Conservation (phyloP, 148 eudicot genomes). For the Heliosperma pusillum region DNA sequence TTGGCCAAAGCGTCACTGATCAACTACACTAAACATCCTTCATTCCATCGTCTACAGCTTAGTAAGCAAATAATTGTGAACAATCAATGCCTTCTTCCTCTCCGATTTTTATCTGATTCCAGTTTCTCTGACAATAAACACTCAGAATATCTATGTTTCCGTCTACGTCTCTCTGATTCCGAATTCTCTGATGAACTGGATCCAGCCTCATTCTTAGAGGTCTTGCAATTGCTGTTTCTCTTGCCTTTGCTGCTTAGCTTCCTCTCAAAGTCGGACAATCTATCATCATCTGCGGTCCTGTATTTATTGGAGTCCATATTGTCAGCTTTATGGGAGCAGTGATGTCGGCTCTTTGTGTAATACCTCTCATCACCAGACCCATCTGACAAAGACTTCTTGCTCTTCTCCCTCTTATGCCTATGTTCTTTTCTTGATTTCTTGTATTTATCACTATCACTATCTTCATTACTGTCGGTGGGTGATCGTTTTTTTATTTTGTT, state of each 20-base stretch:
- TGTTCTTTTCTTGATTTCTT: constrained; percentile 40
- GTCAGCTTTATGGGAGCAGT: not conserved
- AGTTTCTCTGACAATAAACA: not conserved
- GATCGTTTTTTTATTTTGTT: constrained; percentile 14
- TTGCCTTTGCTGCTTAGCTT: constrained; percentile 15
- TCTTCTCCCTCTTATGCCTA: constrained; percentile 21
- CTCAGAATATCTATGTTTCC: constrained; percentile 25
- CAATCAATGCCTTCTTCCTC: not conserved
- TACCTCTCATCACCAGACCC: constrained; percentile 31
- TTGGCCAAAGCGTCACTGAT: not conserved
- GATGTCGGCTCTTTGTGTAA: constrained; percentile 21
- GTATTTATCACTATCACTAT: constrained; percentile 10
- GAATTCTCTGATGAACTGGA: constrained; percentile 39
- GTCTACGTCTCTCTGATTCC: constrained; percentile 33
- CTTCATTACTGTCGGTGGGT: constrained; percentile 29
- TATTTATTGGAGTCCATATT: not conserved
- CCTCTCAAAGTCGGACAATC: constrained; percentile 7
- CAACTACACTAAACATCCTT: not conserved
- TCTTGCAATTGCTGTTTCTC: not conserved
- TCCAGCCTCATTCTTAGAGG: constrained; percentile 8
- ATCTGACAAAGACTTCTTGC: constrained; percentile 23
- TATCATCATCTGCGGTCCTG: constrained; percentile 3
- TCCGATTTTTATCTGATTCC: not conserved
- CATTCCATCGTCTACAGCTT: not conserved
- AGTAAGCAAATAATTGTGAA: not conserved